Evolutionary conservation across 1,284 basidiomycete genomes (phyloP), one percentile per base, ranked within the genome.

Genomic region (Sphaerobolus stellatus): DNA sequence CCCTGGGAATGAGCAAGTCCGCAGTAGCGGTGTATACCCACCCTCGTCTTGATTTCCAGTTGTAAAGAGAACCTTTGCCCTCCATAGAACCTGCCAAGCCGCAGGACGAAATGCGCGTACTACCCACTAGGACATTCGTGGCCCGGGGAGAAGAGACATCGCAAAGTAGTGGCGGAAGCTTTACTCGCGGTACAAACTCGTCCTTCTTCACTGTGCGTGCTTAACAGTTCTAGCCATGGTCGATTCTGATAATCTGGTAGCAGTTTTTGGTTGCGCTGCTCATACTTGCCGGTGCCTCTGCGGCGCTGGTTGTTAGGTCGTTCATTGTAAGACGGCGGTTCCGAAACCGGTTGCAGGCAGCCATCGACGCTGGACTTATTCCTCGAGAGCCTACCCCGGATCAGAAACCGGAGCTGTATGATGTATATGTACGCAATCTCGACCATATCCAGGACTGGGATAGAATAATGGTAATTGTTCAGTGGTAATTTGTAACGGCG

Each of bases 231-330:
- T n/a, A n/a, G n/a, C n/a, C n/a, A 20, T 14, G 8, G 16, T 24
- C 8, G n/a, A 27, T 31, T 18, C n/a, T 34, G 14, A 18, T n/a
- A 18, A 40, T 48, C 16, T 14, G 18, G 22, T 31, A 13, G 18
- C 34, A 54, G 53, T 54, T 54, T 24, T 28, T 54, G 41, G 44
- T 54, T 14, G 53, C 47, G 31, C 29, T 54, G 16, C 47, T 54
- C 36, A 49, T 54, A 18, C 45, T 54, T 20, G 47, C 33, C 11
- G 30, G 38, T 31, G 53, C 53, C 11, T 54, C 53, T 31, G 53
- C 34, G 7, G 53, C 46, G 46, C 28, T 53, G 25, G 38, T 54
- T 7, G 43, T 54, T 20, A 33, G 53, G 16, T 45, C 53, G 11
- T 22, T 48, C 14, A 22, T 48, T 18, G 13, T 54, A 22, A 25